phyloP scores from a whole-genome alignment of 2,329 filamentous ascomycete genomes.

The Dactylonectria macrodidyma region DNA sequence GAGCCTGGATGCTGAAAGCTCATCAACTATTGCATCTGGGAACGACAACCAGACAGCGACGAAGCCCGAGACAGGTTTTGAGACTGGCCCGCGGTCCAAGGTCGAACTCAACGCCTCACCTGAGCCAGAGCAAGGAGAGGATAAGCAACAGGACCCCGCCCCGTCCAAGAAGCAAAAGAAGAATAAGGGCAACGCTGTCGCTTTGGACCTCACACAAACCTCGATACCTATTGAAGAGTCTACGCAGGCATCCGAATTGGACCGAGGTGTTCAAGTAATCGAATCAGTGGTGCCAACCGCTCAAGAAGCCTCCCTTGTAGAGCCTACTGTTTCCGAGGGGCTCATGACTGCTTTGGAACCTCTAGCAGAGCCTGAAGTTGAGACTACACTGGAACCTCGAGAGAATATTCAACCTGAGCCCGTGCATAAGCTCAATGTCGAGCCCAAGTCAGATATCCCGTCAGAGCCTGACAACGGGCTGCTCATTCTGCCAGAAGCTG shows the following conservation, averaged over 20 bases:
- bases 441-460: background rate
- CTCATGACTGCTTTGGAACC: background rate
- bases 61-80: conserved; percentile 3
- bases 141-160: background rate
- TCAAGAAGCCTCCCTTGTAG: background rate
- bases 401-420: background rate
- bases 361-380: conserved; percentile 1
- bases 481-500: conserved; percentile 18
- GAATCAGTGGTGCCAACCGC: background rate
- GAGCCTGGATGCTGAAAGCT: background rate
- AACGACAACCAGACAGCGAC: background rate
- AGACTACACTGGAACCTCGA: background rate
- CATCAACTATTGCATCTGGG: background rate
- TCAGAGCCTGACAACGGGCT: conserved; percentile 14
- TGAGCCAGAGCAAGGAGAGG: background rate
- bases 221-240: background rate
- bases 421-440: background rate
- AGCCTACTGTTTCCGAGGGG: background rate
- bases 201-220: background rate
- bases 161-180: conserved; percentile 14
- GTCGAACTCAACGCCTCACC: background rate
- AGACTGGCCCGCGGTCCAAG: background rate
- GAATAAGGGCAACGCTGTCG: conserved; percentile 16
- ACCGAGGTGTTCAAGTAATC: background rate
- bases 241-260: background rate